Conservation (phyloP, 345 rosid species). For the Brassica incana region DNA sequence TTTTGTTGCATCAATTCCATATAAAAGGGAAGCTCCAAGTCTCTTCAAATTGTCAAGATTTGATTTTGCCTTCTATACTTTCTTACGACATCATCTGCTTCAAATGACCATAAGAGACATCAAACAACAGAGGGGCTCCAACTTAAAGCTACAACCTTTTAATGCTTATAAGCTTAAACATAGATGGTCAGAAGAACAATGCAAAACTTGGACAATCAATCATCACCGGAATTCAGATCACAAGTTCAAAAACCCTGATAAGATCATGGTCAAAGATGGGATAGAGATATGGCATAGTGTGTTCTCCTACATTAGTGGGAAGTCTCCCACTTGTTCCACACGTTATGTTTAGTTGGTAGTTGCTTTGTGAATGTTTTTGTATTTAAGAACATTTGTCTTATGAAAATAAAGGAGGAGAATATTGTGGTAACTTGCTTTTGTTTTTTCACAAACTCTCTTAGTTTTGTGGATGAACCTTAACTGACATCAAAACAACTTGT, state of each 20-base stretch:
- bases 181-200: neutral
- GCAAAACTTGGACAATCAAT: neutral
- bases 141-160: conserved; percentile 11
- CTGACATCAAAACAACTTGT: too few relatives aligned
- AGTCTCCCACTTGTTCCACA: too few relatives aligned
- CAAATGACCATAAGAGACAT: neutral
- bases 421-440: too few relatives aligned
- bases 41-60: conserved; percentile 41
- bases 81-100: conserved; percentile 42
- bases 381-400: too few relatives aligned
- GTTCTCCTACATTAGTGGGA: too few relatives aligned
- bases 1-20: conserved; percentile 59
- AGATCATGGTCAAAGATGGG: too few relatives aligned
- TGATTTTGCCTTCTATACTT: conserved; percentile 48
- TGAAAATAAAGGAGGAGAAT: too few relatives aligned
- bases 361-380: too few relatives aligned
- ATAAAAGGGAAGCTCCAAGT: conserved; percentile 48
- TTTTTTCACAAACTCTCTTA: too few relatives aligned
- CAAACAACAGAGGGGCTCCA: neutral
- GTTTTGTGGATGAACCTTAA: too few relatives aligned
- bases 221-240: neutral
- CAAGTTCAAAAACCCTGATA: conserved; percentile 5
- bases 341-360: too few relatives aligned
- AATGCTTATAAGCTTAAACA: neutral
- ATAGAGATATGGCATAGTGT: too few relatives aligned